phyloP scores from a whole-genome alignment of 306 rosid species.

The Bauhinia variegata region DNA sequence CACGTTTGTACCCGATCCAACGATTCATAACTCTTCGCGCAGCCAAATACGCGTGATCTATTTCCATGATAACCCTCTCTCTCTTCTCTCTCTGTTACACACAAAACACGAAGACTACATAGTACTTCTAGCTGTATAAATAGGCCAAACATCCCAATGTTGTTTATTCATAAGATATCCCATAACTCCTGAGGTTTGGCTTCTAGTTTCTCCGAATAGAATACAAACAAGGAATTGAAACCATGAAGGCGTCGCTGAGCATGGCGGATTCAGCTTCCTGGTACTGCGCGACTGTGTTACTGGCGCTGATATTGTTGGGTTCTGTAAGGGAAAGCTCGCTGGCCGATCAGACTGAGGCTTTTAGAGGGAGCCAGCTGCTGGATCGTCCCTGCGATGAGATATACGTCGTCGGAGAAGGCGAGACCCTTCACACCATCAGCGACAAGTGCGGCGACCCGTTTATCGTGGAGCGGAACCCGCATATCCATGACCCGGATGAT shows the following conservation, averaged over 20 bases:
- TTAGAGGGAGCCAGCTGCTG: constrained; percentile 43
- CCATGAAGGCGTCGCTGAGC: not conserved
- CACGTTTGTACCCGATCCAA: too few relatives aligned
- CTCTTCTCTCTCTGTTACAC: constrained; percentile 14
- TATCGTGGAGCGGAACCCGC: constrained; percentile 84
- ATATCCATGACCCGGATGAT: constrained; percentile 92
- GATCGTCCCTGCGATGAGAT: constrained; percentile 58
- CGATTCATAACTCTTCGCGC: too few relatives aligned
- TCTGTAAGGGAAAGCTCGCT: constrained; percentile 53
- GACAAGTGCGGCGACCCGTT: constrained; percentile 85
- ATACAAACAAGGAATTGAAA: not conserved
- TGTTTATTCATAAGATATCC: not conserved
- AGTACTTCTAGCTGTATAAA: not conserved
- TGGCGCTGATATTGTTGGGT: constrained; percentile 57
- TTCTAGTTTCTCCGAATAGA: too few relatives aligned
- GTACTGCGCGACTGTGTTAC: constrained; percentile 54
- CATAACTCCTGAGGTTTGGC: too few relatives aligned
- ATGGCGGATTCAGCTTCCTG: constrained; percentile 61
- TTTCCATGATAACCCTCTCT: not conserved
- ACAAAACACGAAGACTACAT: not conserved
- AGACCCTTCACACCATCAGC: constrained; percentile 84
- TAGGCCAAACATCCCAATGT: not conserved
- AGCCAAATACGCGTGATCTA: too few relatives aligned
- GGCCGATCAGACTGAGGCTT: not conserved
- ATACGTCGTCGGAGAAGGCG: constrained; percentile 81